These are phyloP conservation scores for Chenopodium album DNA, from an alignment of 148 eudicot genomes.

Conservation along the genomic window DNA sequence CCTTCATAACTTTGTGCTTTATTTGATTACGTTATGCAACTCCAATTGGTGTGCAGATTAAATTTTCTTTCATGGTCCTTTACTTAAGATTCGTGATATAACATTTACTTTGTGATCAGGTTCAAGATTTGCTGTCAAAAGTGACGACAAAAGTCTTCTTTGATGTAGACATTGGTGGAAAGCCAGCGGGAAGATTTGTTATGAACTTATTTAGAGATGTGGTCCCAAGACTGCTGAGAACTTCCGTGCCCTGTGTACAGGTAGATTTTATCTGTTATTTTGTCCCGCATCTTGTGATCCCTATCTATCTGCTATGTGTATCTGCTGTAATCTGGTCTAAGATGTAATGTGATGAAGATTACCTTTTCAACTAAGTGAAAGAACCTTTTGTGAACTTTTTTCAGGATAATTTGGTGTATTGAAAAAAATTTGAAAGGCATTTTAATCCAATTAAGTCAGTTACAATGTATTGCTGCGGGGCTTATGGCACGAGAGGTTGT, in stretches of 20 bases:
- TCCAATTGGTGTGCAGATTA: background rate
- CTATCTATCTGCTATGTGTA: background rate
- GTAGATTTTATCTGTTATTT: background rate
- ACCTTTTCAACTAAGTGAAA: background rate
- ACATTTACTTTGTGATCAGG: background rate
- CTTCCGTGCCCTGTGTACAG: slow-evolving; percentile 43
- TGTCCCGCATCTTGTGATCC: background rate
- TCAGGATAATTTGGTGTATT: background rate
- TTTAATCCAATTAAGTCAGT: background rate
- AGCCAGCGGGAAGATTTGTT: slow-evolving; percentile 39
- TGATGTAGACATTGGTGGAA: slow-evolving; percentile 42
- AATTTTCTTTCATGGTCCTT: background rate
- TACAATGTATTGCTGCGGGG: background rate
- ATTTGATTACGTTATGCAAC: background rate
- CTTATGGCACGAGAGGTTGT: background rate
- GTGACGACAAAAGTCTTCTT: slow-evolving; percentile 30
- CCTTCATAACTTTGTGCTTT: background rate
- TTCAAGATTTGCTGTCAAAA: slow-evolving; percentile 14
- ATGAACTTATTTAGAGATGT: slow-evolving; percentile 43
- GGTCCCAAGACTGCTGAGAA: slow-evolving; percentile 50
- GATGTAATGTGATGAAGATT: background rate
- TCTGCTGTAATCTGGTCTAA: background rate
- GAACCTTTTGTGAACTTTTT: background rate
- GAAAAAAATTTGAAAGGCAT: background rate
- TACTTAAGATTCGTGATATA: background rate